Conservation (phyloP, 768 basidiomycete species). For the Phanerodontia chrysosporium region DNA sequence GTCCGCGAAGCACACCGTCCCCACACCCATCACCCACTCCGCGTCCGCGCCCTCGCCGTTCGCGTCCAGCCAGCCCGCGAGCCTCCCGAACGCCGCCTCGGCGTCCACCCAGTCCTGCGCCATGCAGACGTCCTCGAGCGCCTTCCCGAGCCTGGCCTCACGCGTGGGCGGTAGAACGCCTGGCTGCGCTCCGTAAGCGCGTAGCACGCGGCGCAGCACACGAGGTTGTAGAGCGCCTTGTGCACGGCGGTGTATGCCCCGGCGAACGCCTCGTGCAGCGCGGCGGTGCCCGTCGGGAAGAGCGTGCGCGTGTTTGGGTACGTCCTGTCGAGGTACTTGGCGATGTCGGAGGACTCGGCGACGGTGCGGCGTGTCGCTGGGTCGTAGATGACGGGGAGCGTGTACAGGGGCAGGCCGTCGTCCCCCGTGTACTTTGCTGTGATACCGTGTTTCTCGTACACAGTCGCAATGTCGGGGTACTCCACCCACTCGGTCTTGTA, state of each 20-base stretch:
- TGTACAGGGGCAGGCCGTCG: slow-evolving; percentile 20
- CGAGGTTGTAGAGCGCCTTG: background rate
- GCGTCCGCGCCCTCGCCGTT: slow-evolving; percentile 21
- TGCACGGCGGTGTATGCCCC: slow-evolving; percentile 8
- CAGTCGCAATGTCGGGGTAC: slow-evolving; percentile 37
- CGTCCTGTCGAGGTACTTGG: slow-evolving; percentile 44
- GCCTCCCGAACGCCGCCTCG: slow-evolving; percentile 20
- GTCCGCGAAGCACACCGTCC: slow-evolving; percentile 31
- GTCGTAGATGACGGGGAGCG: slow-evolving; percentile 34
- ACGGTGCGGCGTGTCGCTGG: slow-evolving; percentile 34
- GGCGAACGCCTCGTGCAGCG: slow-evolving; percentile 24
- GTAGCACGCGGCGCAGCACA: slow-evolving; percentile 2
- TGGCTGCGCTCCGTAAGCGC: slow-evolving; percentile 25
- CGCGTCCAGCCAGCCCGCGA: slow-evolving; percentile 30
- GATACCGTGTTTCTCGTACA: slow-evolving; percentile 29
- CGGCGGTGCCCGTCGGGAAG: slow-evolving; percentile 30
- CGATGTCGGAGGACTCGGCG: slow-evolving; percentile 44
- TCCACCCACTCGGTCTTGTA: slow-evolving; percentile 43
- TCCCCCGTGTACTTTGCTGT: slow-evolving; percentile 22
- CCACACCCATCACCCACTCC: slow-evolving; percentile 29
- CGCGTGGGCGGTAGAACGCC: slow-evolving; percentile 32
- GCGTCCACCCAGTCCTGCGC: slow-evolving; percentile 25
- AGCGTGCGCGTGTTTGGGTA: slow-evolving; percentile 42
- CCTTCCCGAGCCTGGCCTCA: slow-evolving; percentile 28
- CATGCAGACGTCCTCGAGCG: slow-evolving; percentile 33